Evolutionary conservation across 176 grass and related monocot species (phyloP), one percentile per base, ranked within the genome.

Genomic region (Canna indica): DNA sequence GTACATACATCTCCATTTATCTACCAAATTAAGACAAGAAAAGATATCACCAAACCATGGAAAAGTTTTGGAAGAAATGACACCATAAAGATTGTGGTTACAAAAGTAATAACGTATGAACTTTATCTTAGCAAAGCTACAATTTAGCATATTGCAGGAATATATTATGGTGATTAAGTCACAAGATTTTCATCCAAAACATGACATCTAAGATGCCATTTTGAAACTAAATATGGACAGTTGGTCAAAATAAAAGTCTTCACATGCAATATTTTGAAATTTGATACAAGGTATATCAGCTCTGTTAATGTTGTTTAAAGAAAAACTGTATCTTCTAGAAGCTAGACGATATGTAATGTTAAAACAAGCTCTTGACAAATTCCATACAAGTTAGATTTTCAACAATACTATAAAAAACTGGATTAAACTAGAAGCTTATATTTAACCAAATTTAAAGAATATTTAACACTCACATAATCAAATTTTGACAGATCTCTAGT

Each of bases 401-500:
- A n/a, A n/a, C n/a, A n/a, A n/a, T n/a, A n/a, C n/a, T n/a, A n/a
- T n/a, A n/a, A n/a, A n/a, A n/a, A n/a, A n/a, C n/a, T n/a, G n/a
- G n/a, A n/a, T n/a, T n/a, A n/a, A n/a, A n/a, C n/a, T n/a, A n/a
- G n/a, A n/a, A n/a, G n/a, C n/a, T n/a, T n/a, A n/a, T n/a, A n/a
- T n/a, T n/a, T n/a, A n/a, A n/a, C n/a, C n/a, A n/a, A n/a, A n/a
- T 61, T 60, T 25, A 2, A 44, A 4, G 34, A 8, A 28, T 31
- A 5, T 46, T 14, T 47, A 64, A 20, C 35, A 64, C 59, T 64
- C 67, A 83, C 81, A 69, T 33, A 42, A 65, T 83, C 47, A 25
- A 83, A 83, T 56, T 78, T 47, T 70, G 81, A 83, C 45, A 83
- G 41, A 39, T 83, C 70, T 70, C 47, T 79, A 31, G 59, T 47